Evolutionary conservation across 257 asterid species (phyloP), one percentile per base, ranked within the genome.

Genomic region (Paraleonurus japonicus): DNA sequence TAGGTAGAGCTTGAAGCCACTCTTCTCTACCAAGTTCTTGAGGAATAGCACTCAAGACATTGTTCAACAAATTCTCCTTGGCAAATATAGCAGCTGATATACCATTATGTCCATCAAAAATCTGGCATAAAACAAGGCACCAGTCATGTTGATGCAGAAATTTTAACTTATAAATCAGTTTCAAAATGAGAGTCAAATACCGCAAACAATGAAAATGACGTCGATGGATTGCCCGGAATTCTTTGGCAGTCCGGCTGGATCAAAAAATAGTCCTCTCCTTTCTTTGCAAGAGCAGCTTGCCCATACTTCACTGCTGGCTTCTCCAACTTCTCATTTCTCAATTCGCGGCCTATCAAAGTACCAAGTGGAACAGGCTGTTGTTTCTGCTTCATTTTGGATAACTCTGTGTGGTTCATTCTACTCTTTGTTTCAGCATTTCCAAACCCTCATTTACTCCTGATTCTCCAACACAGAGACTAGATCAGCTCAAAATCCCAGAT

Each of bases 101-200:
- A 69, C 99, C 99, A 72, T 94, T 91, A 73, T 94, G 99, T 63
- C 99, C 99, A 83, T 94, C 99, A 80, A 94, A 94, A 63, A 94
- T 86, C 97, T 90, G 79, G 55, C 67, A 72, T 17, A 10, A 13
- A 75, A 39, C 67, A 48, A 57, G 27, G 35, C 24, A 32, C 37
- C 63, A 68, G 58, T 60, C 27, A 69, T 2, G 68, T 64, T 17
- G 53, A 33, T 4, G 22, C 7, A 2, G 50, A 20, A 11, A 47
- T 61, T 13, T 27, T 27, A 64, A 73, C 62, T 2, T 74, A 50
- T 13, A 60, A 54, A 65, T n/a, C 47, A 63, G 55, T 53, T 65
- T 65, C 62, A 28, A 70, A 62, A 23, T 8, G 50, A 26, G 7
- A 53, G 32, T 62, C 10, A 43, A 74, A 45, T 87, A 92, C 98